Base-by-base conservation (phyloP, 495 filamentous ascomycete genomes). In the Thermochaetoides thermophila region DNA sequence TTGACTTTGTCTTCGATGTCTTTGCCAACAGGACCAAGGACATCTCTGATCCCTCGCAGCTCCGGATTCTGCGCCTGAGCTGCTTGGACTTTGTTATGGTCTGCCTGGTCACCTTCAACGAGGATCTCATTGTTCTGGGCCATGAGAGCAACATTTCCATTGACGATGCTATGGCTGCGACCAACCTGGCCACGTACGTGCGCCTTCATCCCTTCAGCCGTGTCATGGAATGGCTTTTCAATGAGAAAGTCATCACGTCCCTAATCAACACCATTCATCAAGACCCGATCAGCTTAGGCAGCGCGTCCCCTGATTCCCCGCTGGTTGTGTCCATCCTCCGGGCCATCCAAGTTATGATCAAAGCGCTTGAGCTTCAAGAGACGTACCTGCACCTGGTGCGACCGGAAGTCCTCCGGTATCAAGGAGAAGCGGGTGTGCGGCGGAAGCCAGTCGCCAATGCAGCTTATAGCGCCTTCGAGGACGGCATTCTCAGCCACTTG, bases 161-260 rank as follows among this genome's bases (percentile, higher is more conserved):
- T 5, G 86, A 95, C 53, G 45, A 65, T 11, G 71, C 75, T 5
- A 76, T 87, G 38, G 65, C 72, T 27, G 61, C 79, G 19, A 76
- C 75, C 3, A 77, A 74, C 13, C 56, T 96, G 17, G 64, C 71
- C 29, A 64, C 64, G 11, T 99, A 99, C 44, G 69, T 84, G 35
- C 70, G 74, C 5, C 66, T 94, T 16, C 89, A 99, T 57, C 84
- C 89, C 7, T 95, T 94, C 44, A 74, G 80, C 13, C 73, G 89
- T 23, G 81, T 85, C 15, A 89, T 93, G 74, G 91, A 96, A 52
- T 96, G 91, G 82, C 67, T 96, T 52, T 94, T 92, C 50, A 93
- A 92, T 44, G 82, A 89, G 42, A 83, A 81, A 40, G 83, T 93
- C 16, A 68, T 93, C 34, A 67, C 67, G 40, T 72, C 74, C 14